Percentiles rank a stretch among this genome's conserved stretches.
Evolutionary conservation across 2,329 filamentous ascomycete species (phyloP).

Genomic region (Ophiosphaerella korrae): DNA sequence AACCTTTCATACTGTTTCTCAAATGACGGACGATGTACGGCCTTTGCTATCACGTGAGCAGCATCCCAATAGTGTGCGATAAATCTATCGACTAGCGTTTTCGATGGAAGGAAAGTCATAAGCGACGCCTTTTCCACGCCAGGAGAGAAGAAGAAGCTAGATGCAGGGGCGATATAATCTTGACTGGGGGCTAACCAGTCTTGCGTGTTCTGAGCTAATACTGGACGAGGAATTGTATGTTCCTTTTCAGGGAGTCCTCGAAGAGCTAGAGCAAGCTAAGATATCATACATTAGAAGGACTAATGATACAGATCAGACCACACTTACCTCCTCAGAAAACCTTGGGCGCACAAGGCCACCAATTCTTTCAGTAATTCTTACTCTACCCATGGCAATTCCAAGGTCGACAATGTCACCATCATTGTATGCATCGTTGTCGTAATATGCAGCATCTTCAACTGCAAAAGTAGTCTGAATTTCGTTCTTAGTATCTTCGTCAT

Average conservation of each 20-base stretch:
- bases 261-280: slow-evolving; percentile 39
- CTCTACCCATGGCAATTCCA: slow-evolving; percentile 71
- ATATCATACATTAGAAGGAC: slow-evolving; percentile 2
- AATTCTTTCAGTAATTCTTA: slow-evolving; percentile 75
- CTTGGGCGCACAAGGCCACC: slow-evolving; percentile 74
- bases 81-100: slow-evolving; percentile 63
- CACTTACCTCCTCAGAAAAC: slow-evolving; percentile 69
- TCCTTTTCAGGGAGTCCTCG: slow-evolving; percentile 31
- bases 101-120: slow-evolving; percentile 65
- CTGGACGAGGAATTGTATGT: slow-evolving; percentile 10
- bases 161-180: slow-evolving; percentile 70
- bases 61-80: slow-evolving; percentile 70
- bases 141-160: slow-evolving; percentile 68
- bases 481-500: slow-evolving; percentile 60
- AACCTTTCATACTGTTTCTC: slow-evolving; percentile 68
- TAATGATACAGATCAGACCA: neutral
- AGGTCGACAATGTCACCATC: slow-evolving; percentile 75
- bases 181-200: slow-evolving; percentile 67
- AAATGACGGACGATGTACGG: slow-evolving; percentile 70
- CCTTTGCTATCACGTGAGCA: slow-evolving; percentile 71
- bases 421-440: slow-evolving; percentile 64
- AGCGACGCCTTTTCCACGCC: slow-evolving; percentile 54
- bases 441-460: slow-evolving; percentile 70
- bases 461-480: slow-evolving; percentile 68
- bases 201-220: slow-evolving; percentile 18